Evolutionary conservation across 164 flowering plant species (phyloP).

Genomic region (Tetracentron sinense): DNA sequence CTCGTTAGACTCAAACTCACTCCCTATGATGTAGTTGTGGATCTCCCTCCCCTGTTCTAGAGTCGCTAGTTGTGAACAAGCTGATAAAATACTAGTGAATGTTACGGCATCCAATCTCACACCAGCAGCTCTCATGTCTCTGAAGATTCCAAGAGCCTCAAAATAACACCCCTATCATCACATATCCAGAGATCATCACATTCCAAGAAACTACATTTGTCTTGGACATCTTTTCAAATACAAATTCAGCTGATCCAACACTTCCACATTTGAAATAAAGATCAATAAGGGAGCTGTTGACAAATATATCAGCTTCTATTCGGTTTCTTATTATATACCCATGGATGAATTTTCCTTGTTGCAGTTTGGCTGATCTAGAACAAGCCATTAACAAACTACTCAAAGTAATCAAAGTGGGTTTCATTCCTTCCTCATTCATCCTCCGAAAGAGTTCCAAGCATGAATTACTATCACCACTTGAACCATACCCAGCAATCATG

Average conservation of each 20-base stretch:
- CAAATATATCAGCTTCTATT: slow-evolving; percentile 34
- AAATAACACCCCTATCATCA: slow-evolving; percentile 46
- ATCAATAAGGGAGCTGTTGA: slow-evolving; percentile 47
- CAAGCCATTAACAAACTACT: slow-evolving; percentile 52
- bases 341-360: slow-evolving; percentile 57
- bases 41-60: slow-evolving; percentile 62
- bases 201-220: too few species aligned
- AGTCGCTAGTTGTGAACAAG: slow-evolving; percentile 62
- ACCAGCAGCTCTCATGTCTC: slow-evolving; percentile 36
- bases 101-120: slow-evolving; percentile 57
- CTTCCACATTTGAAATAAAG: slow-evolving; percentile 62
- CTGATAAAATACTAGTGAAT: slow-evolving; percentile 48
- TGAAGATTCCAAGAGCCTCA: slow-evolving; percentile 47
- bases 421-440: slow-evolving; percentile 42
- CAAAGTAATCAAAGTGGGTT: slow-evolving; percentile 51
- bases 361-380: slow-evolving; percentile 46
- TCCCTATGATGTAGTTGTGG: slow-evolving; percentile 35
- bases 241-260: slow-evolving; percentile 39
- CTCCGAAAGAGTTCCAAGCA: slow-evolving; percentile 53
- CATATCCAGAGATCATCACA: too few species aligned
- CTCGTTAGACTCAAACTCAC: slow-evolving; percentile 41
- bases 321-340: slow-evolving; percentile 49
- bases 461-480: slow-evolving; percentile 45
- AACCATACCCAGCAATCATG: slow-evolving; percentile 49
- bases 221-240: slow-evolving; percentile 39